Evolutionary conservation across 2,329 filamentous ascomycete species (phyloP), one percentile per base, ranked within the genome.

Genomic region (Aspergillus bombycis): DNA sequence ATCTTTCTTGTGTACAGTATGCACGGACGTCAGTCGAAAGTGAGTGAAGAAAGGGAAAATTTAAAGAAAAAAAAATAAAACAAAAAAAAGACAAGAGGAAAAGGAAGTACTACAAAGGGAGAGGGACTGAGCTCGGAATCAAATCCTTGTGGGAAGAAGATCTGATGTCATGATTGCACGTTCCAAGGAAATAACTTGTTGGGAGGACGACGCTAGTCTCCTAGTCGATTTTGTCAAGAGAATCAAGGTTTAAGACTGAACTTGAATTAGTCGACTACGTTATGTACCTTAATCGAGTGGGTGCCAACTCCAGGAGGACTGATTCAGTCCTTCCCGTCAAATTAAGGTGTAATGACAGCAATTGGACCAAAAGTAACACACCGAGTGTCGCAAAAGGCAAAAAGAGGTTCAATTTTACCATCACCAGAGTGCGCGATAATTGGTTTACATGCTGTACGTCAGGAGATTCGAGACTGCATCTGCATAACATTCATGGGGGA

Each of bases 111-210:
- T 19, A n/a, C 50, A 53, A 53, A 53, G 19, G 28, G 26, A 30
- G 26, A 28, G 26, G 21, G 46, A 50, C 23, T 30, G 26, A 50
- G 21, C 23, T 10, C 28, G 28, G 48, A 32, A 34, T 52, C 26
- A 19, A 52, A 34, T 34, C 48, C 48, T 32, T 23, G 28, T n/a
- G n/a, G 28, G 9, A 32, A 32, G 14, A 19, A 21, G 6, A 26
- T 55, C 52, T 55, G 52, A 55, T 55, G 52, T 55, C 52, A 55
- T 55, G 11, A 38, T 55, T 30, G 32, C 34, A 55, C 21, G 52
- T 55, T 55, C 52, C 52, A 55, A 55, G 52, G 52, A 36, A 55
- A 55, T 55, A 55, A 55, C 52, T n/a, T 55, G 52, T 55, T 55
- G 34, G 32, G 34, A 23, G 32, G 10, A 55, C 52, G 23, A 3